Conservation (phyloP, 2,329 filamentous ascomycete genomes). For the Clonostachys solani region DNA sequence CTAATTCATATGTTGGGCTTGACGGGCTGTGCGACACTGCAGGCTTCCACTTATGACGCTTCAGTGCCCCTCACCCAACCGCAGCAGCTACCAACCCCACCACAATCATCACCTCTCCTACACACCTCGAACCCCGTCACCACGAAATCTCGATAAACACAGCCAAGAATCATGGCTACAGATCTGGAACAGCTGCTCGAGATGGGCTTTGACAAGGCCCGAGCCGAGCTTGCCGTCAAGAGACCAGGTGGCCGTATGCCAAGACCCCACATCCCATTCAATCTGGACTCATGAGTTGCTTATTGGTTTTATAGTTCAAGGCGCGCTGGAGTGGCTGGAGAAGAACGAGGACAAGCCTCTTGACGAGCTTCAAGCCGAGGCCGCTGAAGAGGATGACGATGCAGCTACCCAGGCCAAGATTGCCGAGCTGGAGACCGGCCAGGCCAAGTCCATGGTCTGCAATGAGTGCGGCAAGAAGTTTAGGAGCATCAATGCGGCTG, state of each 20-base stretch:
- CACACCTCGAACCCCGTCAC: slow-evolving; percentile 11
- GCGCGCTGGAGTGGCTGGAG: slow-evolving; percentile 92
- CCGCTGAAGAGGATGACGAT: slow-evolving; percentile 41
- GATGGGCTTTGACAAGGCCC: slow-evolving; percentile 79
- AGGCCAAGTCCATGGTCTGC: slow-evolving; percentile 81
- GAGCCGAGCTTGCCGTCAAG: slow-evolving; percentile 79
- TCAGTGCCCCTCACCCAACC: too few relatives aligned
- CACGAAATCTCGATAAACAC: slow-evolving; percentile 6
- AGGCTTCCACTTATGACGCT: too few relatives aligned
- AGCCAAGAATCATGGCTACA: slow-evolving; percentile 45
- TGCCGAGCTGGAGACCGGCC: slow-evolving; percentile 64
- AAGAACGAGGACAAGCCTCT: slow-evolving; percentile 83
- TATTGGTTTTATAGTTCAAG: slow-evolving; percentile 58
- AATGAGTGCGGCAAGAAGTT: slow-evolving; percentile 95
- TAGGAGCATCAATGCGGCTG: slow-evolving; percentile 72
- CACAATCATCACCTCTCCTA: not conserved
- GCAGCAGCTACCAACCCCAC: not conserved
- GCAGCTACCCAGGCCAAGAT: slow-evolving; percentile 50
- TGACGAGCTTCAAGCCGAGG: slow-evolving; percentile 66
- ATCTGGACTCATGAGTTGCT: not conserved
- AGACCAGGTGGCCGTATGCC: slow-evolving; percentile 72
- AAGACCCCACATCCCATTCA: not conserved
- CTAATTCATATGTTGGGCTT: too few relatives aligned
- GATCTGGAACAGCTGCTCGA: slow-evolving; percentile 60
- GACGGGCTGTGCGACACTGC: too few relatives aligned